Percentiles rank a stretch among this genome's conserved stretches.
These are phyloP conservation scores for slime mould (Dictyostelium discoideum) DNA, from an alignment of 78 protist species.

Conservation along the genomic window DNA sequence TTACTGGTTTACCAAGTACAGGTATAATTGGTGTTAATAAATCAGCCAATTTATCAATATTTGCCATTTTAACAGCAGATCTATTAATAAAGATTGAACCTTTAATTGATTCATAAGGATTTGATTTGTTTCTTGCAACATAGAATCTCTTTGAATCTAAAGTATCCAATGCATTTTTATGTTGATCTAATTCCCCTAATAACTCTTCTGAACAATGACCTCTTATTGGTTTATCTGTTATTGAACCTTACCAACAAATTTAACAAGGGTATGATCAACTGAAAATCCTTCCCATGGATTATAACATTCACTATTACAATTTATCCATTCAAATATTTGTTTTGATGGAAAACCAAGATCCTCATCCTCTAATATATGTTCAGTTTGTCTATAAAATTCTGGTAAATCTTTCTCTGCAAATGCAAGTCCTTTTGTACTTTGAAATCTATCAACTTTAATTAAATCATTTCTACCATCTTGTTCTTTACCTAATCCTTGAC, in stretches of 20 bases:
- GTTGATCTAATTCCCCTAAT: not conserved
- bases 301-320: not conserved
- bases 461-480: conserved; percentile 4
- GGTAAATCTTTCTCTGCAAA: conserved; percentile 11
- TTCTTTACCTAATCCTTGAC: conserved; percentile 46
- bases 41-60: conserved; percentile 81
- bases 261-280: not conserved
- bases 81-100: conserved; percentile 88
- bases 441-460: not conserved
- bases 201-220: conserved; percentile 4
- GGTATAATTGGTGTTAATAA: conserved; percentile 10
- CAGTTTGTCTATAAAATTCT: not conserved
- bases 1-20: not conserved
- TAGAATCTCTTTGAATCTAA: conserved; percentile 27
- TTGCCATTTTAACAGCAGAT: conserved; percentile 96
- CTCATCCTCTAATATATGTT: conserved; percentile 4
- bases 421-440: not conserved
- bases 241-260: not conserved
- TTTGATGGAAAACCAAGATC: conserved; percentile 20
- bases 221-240: conserved; percentile 11
- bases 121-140: conserved; percentile 83
- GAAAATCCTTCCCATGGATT: not conserved
- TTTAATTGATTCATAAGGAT: conserved; percentile 85
- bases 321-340: conserved; percentile 11
- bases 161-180: conserved; percentile 48